phyloP scores from a whole-genome alignment of 1,284 basidiomycete species.

The Apiotrichum sp. region DNA sequence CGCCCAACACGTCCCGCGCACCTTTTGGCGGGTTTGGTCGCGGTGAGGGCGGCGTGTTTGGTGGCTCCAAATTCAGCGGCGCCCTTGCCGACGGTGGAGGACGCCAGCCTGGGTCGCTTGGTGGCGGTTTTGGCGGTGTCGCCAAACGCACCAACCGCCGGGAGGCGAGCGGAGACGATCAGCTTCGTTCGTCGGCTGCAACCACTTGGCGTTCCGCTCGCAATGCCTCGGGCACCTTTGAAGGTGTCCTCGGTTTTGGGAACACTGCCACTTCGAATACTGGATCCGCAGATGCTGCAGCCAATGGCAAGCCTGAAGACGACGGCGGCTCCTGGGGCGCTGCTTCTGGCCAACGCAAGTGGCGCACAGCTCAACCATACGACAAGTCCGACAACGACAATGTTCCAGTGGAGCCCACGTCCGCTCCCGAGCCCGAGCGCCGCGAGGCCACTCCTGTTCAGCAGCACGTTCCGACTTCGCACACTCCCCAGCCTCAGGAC shows the following conservation, averaged over 20 bases:
- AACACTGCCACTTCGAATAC: conserved; percentile 5
- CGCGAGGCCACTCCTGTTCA: conserved; percentile 17
- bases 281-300: neutral
- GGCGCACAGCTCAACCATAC: conserved; percentile 19
- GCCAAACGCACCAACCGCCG: conserved; percentile 22
- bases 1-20: conserved; percentile 15
- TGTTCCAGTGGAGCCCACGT: neutral
- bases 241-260: conserved; percentile 45
- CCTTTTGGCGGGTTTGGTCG: conserved; percentile 38
- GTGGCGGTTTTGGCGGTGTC: conserved; percentile 43
- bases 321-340: conserved; percentile 27
- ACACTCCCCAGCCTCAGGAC: conserved; percentile 15
- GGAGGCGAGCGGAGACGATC: conserved; percentile 1
- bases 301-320: conserved; percentile 29
- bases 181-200: conserved; percentile 17
- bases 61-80: conserved; percentile 31
- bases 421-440: conserved; percentile 6
- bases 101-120: conserved; percentile 32
- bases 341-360: conserved; percentile 39
- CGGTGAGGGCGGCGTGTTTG: conserved; percentile 38
- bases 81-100: conserved; percentile 20
- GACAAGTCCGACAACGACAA: conserved; percentile 13
- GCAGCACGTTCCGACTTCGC: conserved; percentile 3
- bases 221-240: conserved; percentile 40
- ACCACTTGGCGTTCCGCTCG: conserved; percentile 39